These are phyloP conservation scores for Starmera caribaea DNA, from an alignment of 805 yeast genomes.

Conservation along the genomic window DNA sequence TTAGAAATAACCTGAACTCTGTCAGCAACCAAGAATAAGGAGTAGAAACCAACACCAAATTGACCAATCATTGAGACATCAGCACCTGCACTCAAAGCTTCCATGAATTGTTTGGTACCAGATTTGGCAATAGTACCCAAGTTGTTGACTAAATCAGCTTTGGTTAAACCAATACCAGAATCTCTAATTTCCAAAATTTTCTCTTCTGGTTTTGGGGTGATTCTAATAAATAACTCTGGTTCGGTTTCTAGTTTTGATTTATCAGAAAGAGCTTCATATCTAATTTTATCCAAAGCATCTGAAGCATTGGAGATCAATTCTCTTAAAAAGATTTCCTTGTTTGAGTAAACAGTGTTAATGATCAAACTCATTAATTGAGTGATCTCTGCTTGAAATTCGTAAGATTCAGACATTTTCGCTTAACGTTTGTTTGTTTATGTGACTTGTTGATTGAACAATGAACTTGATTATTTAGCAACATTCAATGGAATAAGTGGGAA, in stretches of 20 bases:
- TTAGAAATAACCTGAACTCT: slow-evolving; percentile 96
- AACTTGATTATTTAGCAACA: no score
- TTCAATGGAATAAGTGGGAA: no score
- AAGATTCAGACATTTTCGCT: slow-evolving; percentile 55
- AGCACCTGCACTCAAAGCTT: slow-evolving; percentile 98
- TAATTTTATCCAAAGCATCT: slow-evolving; percentile 97
- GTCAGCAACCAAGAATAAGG: slow-evolving; percentile 98
- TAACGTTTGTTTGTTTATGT: no score
- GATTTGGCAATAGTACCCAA: slow-evolving; percentile 99
- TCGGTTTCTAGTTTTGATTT: slow-evolving; percentile 88
- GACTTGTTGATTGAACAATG: no score
- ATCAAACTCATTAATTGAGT: slow-evolving; percentile 99
- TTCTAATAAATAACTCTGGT: slow-evolving; percentile 94
- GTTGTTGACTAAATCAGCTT: slow-evolving; percentile 97
- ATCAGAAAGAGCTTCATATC: slow-evolving; percentile 93
- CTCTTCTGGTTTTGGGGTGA: slow-evolving; percentile 92
- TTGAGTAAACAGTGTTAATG: slow-evolving; percentile 99
- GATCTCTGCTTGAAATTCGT: slow-evolving; percentile 99
- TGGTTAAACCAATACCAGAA: slow-evolving; percentile 99
- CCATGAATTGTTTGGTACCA: slow-evolving; percentile 99
- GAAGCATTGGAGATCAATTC: slow-evolving; percentile 98
- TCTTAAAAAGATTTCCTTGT: slow-evolving; percentile 98
- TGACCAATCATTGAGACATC: slow-evolving; percentile 99
- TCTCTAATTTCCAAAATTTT: slow-evolving; percentile 96
- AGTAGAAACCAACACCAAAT: slow-evolving; percentile 99